Base-by-base conservation (phyloP, 805 yeast genomes). In the Schwanniomyces yamadae region DNA sequence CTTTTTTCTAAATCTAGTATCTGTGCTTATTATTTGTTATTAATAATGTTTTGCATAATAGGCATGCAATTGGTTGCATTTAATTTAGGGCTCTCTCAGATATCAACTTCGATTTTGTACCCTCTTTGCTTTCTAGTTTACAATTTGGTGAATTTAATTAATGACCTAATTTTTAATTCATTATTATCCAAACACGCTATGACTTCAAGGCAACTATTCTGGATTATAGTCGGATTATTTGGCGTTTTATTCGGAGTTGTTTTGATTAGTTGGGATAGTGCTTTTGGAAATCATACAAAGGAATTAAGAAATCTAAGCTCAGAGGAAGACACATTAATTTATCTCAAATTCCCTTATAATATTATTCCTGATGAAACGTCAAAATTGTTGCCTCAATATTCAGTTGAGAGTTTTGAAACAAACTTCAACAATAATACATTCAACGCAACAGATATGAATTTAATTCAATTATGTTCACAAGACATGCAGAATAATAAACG, bases 121-220 rank as follows among this genome's bases (percentile, higher is more conserved):
- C 96, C 96, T 1, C 63, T 89, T 44, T 84, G 89, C 22, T 89
- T 89, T 57, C 82, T 93, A 59, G 77, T 86, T 29, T 88, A 84
- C 66, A 89, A 86, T 63, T 62, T 85, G 33, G 68, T 75, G 40
- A 82, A 84, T 45, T 54, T 69, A 41, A 48, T 67, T 37, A 69
- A 69, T 39, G 74, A 66, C 37, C 41, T 69, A 29, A 74, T 81
- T 23, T 63, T 78, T 42, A 86, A 86, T 57, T 81, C 84, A 12
- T 57, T 84, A 27, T 66, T 84, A 6, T 73, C 78, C 49, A 52
- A 49, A 14, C 54, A 58, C 12, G 41, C 40, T 26, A 59, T 68
- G 53, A 46, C 60, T 5, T 75, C 73, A 40, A 59, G 72, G 29
- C 86, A 80, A 49, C 63, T 80, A 45, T 26, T 61, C 2, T 66